Conservation (phyloP, 2,329 filamentous ascomycete species). For the Dothidotthia symphoricarpi region DNA sequence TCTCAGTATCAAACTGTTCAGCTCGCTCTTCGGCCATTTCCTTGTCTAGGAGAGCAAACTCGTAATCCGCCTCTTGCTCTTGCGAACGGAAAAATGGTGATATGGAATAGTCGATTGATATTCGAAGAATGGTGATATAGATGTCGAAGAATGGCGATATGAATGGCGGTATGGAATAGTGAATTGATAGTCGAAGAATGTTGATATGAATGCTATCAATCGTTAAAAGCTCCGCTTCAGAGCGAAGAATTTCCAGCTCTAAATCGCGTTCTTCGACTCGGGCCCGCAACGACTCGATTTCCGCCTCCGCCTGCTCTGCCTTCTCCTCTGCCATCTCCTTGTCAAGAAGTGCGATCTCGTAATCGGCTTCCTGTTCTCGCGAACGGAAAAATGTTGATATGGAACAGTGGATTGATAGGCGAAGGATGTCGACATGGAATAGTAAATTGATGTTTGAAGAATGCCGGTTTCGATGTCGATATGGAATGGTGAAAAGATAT, state of each 20-base stretch:
- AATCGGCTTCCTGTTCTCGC: conserved; percentile 78
- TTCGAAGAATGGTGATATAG: no score
- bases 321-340: conserved; percentile 96
- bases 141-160: no score
- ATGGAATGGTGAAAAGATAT: no score
- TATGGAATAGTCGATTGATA: no score
- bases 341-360: conserved; percentile 87
- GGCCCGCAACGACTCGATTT: conserved; percentile 72
- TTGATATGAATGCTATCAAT: conserved; percentile 83
- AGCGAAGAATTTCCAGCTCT: conserved; percentile 80
- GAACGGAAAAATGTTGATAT: no score
- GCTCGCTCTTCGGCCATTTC: conserved; percentile 96
- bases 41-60: conserved; percentile 83
- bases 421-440: no score
- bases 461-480: no score
- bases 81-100: no score
- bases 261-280: conserved; percentile 82
- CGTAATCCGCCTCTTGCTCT: conserved; percentile 80
- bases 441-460: no score
- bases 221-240: conserved; percentile 81
- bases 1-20: conserved; percentile 76
- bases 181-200: no score
- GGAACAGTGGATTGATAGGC: no score
- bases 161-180: no score
- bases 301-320: conserved; percentile 75